Evolutionary conservation across 2,329 filamentous ascomycete species (phyloP), one percentile per base, ranked within the genome.

Genomic region (Fusarium sp.): DNA sequence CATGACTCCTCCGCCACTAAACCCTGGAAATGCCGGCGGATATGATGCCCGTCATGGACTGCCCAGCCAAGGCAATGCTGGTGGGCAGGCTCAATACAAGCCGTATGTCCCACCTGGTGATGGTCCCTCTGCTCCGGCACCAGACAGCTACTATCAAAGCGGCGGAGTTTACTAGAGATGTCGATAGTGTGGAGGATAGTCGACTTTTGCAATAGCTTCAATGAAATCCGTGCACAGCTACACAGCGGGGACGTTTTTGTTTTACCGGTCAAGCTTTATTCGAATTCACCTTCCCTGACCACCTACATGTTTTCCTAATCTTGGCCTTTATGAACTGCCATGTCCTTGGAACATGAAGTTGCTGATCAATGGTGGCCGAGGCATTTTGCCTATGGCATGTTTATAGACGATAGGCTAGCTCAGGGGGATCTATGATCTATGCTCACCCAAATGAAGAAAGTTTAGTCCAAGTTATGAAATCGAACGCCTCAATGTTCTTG

Each of bases 121-220:
- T 33, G 83, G 80, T 12, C 83, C 83, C 3, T 86, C 83, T 61
- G 85, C 83, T 7, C 85, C 86, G 6, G 82, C 82, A 15, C 84
- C 85, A 24, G 83, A 81, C 49, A 87, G 88, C 74, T 89, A 87
- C 72, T 89, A 89, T 73, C 80, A 86, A 48, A 83, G 85, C 69
- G 75, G 75, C 4, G 78, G 77, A 10, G 78, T 77, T 38, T 81
- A 80, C 44, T 77, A 70, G 56, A 31, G 28, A 41, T 12, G 28
- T 16, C 21, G 52, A n/a, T 38, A n/a, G 44, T 11, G n/a, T 35
- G 8, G 38, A 33, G 28, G 60, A 58, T 33, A 38, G 29, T 52
- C 44, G 24, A 47, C 20, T 24, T 38, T 53, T 50, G 21, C 33
- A 59, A 52, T 42, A 65, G 26, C 39, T 46, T 60, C 39, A 65